Percentiles rank a stretch among this genome's conserved stretches.
phyloP scores from a whole-genome alignment of 768 basidiomycete genomes.

The Pisolithus orientalis region DNA sequence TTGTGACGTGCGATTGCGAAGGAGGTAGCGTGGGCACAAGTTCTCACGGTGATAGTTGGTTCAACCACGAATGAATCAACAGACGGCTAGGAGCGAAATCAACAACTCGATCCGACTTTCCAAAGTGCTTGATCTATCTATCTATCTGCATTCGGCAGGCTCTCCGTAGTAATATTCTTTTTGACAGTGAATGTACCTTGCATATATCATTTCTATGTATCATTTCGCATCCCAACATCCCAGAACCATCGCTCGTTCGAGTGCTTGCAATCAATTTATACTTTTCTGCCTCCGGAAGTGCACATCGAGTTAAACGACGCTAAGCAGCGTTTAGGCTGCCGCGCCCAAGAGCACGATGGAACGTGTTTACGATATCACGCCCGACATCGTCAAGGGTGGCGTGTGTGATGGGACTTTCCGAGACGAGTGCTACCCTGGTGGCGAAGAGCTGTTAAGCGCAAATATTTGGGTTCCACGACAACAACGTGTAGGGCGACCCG shows the following conservation, averaged over 20 bases:
- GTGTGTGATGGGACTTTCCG: no score
- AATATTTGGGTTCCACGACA: not conserved
- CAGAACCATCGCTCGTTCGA: not conserved
- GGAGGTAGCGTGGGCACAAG: not conserved
- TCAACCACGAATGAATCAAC: not conserved
- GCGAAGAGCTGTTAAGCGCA: not conserved
- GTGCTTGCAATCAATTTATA: not conserved
- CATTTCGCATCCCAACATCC: constrained; percentile 5
- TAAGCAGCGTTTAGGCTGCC: no score
- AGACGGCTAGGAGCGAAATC: constrained; percentile 5
- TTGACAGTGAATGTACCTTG: constrained; percentile 14
- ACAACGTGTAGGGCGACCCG: not conserved
- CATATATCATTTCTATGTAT: constrained; percentile 7
- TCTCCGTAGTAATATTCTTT: constrained; percentile 6
- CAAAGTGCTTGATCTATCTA: not conserved
- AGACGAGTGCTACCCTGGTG: no score
- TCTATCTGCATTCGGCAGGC: constrained; percentile 12
- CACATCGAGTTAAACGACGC: no score
- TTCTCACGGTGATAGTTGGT: constrained; percentile 9
- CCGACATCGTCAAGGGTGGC: no score
- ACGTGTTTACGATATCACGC: no score
- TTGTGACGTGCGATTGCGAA: constrained; percentile 24
- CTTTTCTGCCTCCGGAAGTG: not conserved
- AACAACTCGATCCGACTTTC: not conserved
- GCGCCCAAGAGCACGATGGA: no score